Evolutionary conservation across 2,329 filamentous ascomycete species (phyloP).

Genomic region (Neopestalotiopsis sp.): DNA sequence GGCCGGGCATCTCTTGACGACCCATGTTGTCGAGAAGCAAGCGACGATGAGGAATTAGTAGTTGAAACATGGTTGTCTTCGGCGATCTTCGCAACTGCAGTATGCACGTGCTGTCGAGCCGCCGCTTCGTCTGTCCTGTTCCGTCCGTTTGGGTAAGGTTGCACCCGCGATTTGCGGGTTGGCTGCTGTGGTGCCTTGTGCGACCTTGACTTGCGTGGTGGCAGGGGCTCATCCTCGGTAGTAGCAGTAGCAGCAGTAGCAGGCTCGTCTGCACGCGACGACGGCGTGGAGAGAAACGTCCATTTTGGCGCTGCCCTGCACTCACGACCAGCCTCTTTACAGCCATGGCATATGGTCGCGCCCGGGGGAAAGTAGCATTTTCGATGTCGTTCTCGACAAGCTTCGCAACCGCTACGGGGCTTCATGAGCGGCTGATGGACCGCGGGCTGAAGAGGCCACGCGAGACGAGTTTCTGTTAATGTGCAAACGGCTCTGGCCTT

Average conservation of each 20-base stretch:
- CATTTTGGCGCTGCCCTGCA: not conserved
- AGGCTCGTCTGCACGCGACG: too few relatives aligned
- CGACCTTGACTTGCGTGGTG: not conserved
- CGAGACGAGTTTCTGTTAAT: not conserved
- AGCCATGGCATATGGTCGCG: not conserved
- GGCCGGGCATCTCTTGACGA: not conserved
- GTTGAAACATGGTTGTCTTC: not conserved
- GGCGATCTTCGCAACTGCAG: not conserved
- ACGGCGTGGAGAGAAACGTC: not conserved
- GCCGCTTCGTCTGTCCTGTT: not conserved
- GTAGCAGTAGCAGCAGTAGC: not conserved
- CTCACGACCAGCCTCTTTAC: not conserved
- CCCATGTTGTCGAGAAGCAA: not conserved
- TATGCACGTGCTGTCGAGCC: not conserved
- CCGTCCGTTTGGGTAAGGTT: not conserved
- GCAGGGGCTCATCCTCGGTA: not conserved
- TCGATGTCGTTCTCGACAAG: not conserved
- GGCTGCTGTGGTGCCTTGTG: not conserved
- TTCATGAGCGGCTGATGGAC: not conserved
- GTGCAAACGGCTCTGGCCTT: not conserved
- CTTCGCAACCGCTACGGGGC: not conserved
- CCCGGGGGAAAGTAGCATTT: not conserved
- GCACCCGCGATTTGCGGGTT: not conserved
- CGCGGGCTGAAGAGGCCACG: not conserved
- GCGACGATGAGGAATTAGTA: not conserved